These are phyloP conservation scores for Colletotrichum incanum DNA, from an alignment of 2,329 filamentous ascomycete species.

Conservation along the genomic window DNA sequence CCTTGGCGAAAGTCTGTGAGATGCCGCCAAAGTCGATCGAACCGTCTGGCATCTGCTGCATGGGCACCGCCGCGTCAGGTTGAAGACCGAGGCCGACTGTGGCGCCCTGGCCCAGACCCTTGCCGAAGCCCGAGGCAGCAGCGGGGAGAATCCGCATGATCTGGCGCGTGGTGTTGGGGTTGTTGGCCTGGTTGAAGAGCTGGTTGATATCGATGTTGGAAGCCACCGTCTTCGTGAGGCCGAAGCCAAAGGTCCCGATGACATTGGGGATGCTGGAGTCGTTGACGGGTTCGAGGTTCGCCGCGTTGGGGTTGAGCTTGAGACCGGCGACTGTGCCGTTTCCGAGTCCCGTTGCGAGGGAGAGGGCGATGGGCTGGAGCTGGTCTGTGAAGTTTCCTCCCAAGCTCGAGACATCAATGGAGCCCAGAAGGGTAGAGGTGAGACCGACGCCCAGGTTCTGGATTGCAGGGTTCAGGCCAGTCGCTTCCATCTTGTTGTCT, in stretches of 20 bases:
- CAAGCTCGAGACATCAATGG: conserved; percentile 45
- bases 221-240: conserved; percentile 47
- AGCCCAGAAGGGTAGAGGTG: conserved; percentile 48
- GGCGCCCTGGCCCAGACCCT: conserved; percentile 48
- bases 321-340: conserved; percentile 47
- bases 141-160: conserved; percentile 46
- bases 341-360: conserved; percentile 47
- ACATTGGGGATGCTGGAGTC: conserved; percentile 45
- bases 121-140: conserved; percentile 49
- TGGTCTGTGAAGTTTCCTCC: conserved; percentile 34
- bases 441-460: conserved; percentile 51
- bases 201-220: conserved; percentile 46
- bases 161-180: conserved; percentile 34
- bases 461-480: conserved; percentile 50
- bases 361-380: conserved; percentile 45
- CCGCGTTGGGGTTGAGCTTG: conserved; percentile 41
- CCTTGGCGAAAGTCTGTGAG: conserved; percentile 47
- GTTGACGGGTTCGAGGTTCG: conserved; percentile 43
- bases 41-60: conserved; percentile 45
- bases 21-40: conserved; percentile 46
- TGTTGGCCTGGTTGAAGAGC: conserved; percentile 42
- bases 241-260: conserved; percentile 49
- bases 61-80: conserved; percentile 43
- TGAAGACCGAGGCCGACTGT: conserved; percentile 51
- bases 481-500: conserved; percentile 50